Evolutionary conservation across 2,329 filamentous ascomycete species (phyloP).

Genomic region (Microdochium bolleyi): DNA sequence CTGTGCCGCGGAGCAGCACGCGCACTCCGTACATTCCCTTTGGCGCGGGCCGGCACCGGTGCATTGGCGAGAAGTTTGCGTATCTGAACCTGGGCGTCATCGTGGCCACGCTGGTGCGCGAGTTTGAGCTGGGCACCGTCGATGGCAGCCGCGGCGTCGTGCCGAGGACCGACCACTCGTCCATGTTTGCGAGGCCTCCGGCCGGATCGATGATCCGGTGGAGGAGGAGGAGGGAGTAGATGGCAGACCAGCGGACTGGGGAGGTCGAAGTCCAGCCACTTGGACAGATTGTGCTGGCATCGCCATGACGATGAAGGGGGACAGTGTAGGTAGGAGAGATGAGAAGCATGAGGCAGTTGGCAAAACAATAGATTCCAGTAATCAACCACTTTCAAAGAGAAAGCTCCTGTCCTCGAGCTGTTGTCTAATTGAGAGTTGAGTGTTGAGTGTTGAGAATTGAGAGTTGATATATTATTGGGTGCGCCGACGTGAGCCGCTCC

Average conservation of each 20-base stretch:
- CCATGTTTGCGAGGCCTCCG: neutral
- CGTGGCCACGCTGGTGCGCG: neutral
- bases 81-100: neutral
- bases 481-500: too few relatives aligned
- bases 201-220: neutral
- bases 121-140: neutral
- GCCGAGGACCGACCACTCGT: neutral
- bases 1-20: constrained; percentile 20
- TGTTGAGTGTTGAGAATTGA: too few relatives aligned
- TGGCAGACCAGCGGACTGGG: neutral
- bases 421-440: too few relatives aligned
- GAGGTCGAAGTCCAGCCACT: too few relatives aligned
- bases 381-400: too few relatives aligned
- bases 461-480: too few relatives aligned
- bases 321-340: too few relatives aligned
- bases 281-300: too few relatives aligned
- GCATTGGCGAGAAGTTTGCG: constrained; percentile 73
- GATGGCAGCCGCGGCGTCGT: neutral
- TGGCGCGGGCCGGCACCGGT: constrained; percentile 64
- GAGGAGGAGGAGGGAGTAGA: neutral
- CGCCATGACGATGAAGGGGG: too few relatives aligned
- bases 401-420: too few relatives aligned
- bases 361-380: too few relatives aligned
- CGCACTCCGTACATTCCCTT: constrained; percentile 57
- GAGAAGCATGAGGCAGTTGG: too few relatives aligned